These are phyloP conservation scores for Trypanosomatidae sp. DNA, from an alignment of 208 protist genomes.

Conservation along the genomic window DNA sequence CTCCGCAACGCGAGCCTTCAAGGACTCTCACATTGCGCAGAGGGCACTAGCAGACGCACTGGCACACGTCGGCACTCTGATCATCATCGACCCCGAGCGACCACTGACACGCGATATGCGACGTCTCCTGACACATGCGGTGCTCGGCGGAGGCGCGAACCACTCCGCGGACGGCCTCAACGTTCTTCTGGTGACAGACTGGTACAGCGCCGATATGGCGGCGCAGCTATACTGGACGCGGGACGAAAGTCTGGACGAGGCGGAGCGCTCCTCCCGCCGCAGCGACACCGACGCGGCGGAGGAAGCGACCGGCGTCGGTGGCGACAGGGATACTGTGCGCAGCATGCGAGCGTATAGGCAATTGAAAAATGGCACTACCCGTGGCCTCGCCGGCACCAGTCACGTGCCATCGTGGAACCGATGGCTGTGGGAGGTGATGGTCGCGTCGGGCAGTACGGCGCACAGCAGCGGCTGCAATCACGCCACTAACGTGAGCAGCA, in stretches of 20 bases:
- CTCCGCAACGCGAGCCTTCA: neutral
- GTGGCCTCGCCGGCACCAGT: constrained; percentile 33
- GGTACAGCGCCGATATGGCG: constrained; percentile 33
- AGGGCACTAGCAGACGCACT: constrained; percentile 4
- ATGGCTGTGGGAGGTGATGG: constrained; percentile 24
- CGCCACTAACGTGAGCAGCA: constrained; percentile 12
- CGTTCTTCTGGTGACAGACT: constrained; percentile 53
- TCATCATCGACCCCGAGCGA: constrained; percentile 48
- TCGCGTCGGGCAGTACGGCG: neutral
- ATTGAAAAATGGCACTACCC: neutral
- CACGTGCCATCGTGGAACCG: constrained; percentile 54
- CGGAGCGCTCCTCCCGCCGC: neutral
- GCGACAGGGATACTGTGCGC: neutral
- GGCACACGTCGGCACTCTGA: constrained; percentile 32
- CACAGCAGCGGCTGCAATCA: neutral
- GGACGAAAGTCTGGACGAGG: neutral
- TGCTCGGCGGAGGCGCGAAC: constrained; percentile 5
- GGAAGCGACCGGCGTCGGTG: neutral
- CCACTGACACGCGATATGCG: constrained; percentile 38
- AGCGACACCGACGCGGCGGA: neutral
- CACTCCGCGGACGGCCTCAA: constrained; percentile 20
- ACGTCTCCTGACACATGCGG: constrained; percentile 21
- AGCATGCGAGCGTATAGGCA: neutral
- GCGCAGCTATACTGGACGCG: constrained; percentile 8
- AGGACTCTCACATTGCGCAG: neutral